Evolutionary conservation across 2,329 filamentous ascomycete genomes (phyloP).

Genomic region (Phyllachora maydis): DNA sequence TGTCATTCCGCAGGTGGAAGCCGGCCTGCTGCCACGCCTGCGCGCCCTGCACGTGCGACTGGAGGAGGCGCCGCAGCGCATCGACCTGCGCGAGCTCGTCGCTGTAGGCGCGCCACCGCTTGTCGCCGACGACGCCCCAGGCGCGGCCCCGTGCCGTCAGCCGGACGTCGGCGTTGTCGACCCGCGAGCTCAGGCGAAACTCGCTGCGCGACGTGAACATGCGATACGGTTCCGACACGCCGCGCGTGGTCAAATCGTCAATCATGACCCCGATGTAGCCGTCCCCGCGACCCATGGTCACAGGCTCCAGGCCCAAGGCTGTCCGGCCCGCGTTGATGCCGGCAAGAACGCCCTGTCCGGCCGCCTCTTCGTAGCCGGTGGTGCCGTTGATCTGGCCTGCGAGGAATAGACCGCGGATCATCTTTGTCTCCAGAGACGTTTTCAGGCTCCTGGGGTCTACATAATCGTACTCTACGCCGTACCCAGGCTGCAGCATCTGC

Average conservation of each 20-base stretch:
- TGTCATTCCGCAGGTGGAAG: conserved; percentile 47
- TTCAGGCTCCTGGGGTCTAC: conserved; percentile 79
- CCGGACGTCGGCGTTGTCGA: conserved; percentile 83
- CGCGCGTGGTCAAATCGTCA: conserved; percentile 90
- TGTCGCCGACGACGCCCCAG: conserved; percentile 60
- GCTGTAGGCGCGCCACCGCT: conserved; percentile 52
- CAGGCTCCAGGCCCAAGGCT: conserved; percentile 39
- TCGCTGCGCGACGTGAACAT: conserved; percentile 97
- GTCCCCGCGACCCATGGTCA: conserved; percentile 61
- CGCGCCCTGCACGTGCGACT: conserved; percentile 33
- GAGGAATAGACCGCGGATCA: conserved; percentile 71
- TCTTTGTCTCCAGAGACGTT: conserved; percentile 84
- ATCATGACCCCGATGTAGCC: conserved; percentile 98
- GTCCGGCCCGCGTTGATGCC: conserved; percentile 87
- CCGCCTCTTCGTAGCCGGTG: conserved; percentile 93
- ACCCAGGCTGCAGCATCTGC: conserved; percentile 82
- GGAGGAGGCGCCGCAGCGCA: conserved; percentile 40
- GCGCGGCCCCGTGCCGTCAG: conserved; percentile 60
- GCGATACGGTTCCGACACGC: conserved; percentile 87
- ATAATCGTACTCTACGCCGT: conserved; percentile 97
- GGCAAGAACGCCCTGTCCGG: conserved; percentile 78
- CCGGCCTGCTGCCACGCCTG: conserved; percentile 49
- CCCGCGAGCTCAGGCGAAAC: conserved; percentile 78
- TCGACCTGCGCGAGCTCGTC: conserved; percentile 47
- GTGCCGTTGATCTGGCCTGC: conserved; percentile 97